phyloP scores from a whole-genome alignment of 2,329 filamentous ascomycete genomes.

The Periconia sp. region DNA sequence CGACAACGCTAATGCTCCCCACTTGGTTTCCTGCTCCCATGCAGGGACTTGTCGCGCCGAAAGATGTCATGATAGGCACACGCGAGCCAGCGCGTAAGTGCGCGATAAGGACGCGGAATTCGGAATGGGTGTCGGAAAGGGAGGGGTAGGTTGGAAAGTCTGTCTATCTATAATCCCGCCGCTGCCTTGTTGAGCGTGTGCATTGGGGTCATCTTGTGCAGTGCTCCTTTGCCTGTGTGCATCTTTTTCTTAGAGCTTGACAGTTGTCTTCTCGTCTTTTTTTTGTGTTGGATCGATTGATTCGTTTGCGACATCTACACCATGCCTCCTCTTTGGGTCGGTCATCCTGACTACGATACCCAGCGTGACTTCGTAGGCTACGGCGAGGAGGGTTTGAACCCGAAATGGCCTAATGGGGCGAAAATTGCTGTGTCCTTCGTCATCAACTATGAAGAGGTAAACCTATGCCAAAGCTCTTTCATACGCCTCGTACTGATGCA shows the following conservation, averaged over 20 bases:
- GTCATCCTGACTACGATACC: slow-evolving; percentile 33
- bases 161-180: no score
- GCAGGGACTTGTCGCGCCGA: neutral
- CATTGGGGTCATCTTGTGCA: no score
- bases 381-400: slow-evolving; percentile 47
- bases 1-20: neutral
- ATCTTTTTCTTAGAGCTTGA: no score
- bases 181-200: no score
- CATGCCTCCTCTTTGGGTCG: slow-evolving; percentile 34
- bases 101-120: slow-evolving; percentile 5
- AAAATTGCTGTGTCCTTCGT: slow-evolving; percentile 48
- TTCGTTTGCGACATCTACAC: slow-evolving; percentile 1
- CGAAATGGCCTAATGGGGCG: slow-evolving; percentile 44
- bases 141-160: no score
- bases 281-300: neutral
- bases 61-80: neutral
- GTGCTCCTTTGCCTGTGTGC: no score
- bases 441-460: slow-evolving; percentile 46
- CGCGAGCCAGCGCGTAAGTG: no score
- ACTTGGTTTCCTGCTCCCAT: neutral
- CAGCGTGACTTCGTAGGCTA: slow-evolving; percentile 52
- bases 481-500: neutral
- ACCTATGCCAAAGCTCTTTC: neutral
- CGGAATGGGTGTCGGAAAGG: no score
- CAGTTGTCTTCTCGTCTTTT: neutral